These are phyloP conservation scores for Trifolium subterraneum DNA, from an alignment of 306 rosid species.

Conservation along the genomic window DNA sequence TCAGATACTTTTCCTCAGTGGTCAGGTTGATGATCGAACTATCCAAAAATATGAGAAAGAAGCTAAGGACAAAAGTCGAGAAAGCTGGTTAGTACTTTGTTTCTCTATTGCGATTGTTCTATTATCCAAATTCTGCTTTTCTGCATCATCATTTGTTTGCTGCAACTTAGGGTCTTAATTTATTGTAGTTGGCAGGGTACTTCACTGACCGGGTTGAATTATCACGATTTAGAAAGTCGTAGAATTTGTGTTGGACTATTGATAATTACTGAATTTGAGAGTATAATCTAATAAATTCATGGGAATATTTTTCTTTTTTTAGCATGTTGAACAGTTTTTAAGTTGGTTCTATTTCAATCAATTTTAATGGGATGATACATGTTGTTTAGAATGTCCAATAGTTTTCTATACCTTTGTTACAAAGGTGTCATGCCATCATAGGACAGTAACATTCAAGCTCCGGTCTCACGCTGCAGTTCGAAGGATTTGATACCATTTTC, in stretches of 20 bases:
- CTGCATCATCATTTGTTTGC: slow-evolving; percentile 18
- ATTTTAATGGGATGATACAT: no score
- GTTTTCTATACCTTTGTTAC: no score
- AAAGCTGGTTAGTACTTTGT: slow-evolving; percentile 81
- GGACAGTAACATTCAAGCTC: no score
- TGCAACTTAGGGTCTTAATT: neutral
- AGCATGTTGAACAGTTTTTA: neutral
- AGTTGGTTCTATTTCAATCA: no score
- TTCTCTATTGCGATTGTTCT: slow-evolving; percentile 24
- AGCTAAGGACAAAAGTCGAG: slow-evolving; percentile 99
- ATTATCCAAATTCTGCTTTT: slow-evolving; percentile 1
- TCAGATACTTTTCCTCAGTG: slow-evolving; percentile 96
- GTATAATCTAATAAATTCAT: neutral
- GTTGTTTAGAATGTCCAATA: no score
- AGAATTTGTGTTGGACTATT: neutral
- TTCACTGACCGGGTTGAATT: neutral
- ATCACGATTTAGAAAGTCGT: neutral
- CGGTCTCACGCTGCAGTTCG: no score
- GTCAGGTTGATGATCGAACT: slow-evolving; percentile 97
- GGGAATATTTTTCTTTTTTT: neutral
- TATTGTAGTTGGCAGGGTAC: slow-evolving; percentile 3
- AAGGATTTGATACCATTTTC: no score
- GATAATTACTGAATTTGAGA: neutral
- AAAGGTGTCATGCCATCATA: no score
- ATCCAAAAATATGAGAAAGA: slow-evolving; percentile 97